Conservation (phyloP, 164 flowering plant genomes). For the Vitis rotundifolia region DNA sequence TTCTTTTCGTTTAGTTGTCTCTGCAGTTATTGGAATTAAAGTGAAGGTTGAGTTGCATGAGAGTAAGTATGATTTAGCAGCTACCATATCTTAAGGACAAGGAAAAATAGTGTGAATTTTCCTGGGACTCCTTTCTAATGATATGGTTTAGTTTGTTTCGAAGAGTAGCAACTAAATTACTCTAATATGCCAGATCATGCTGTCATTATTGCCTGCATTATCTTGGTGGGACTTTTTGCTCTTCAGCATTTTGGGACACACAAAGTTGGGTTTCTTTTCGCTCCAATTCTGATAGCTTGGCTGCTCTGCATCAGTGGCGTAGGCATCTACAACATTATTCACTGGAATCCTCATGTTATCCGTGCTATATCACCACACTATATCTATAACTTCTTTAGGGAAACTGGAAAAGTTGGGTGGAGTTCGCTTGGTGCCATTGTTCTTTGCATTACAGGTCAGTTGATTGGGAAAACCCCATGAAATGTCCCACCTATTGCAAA, state of each 20-base stretch:
- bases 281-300: constrained; percentile 64
- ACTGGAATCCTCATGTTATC: constrained; percentile 48
- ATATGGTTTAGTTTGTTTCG: neutral
- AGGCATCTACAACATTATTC: constrained; percentile 64
- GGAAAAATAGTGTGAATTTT: neutral
- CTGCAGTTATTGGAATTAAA: constrained; percentile 51
- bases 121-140: neutral
- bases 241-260: constrained; percentile 71
- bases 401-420: constrained; percentile 54
- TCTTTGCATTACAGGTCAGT: constrained; percentile 61
- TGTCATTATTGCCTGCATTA: constrained; percentile 42
- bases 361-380: constrained; percentile 59
- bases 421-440: constrained; percentile 61
- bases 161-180: too few species aligned
- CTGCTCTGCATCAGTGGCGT: constrained; percentile 57
- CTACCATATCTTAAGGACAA: too few species aligned
- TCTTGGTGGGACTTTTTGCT: constrained; percentile 59
- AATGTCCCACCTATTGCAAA: neutral
- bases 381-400: constrained; percentile 42
- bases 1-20: constrained; percentile 35
- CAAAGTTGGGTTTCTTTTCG: constrained; percentile 60
- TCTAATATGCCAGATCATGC: constrained; percentile 31
- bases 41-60: constrained; percentile 38
- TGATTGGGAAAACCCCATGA: neutral
- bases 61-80: constrained; percentile 27